These are phyloP conservation scores for Talaromyces pinophilus DNA, from an alignment of 2,329 filamentous ascomycete species.

Conservation along the genomic window DNA sequence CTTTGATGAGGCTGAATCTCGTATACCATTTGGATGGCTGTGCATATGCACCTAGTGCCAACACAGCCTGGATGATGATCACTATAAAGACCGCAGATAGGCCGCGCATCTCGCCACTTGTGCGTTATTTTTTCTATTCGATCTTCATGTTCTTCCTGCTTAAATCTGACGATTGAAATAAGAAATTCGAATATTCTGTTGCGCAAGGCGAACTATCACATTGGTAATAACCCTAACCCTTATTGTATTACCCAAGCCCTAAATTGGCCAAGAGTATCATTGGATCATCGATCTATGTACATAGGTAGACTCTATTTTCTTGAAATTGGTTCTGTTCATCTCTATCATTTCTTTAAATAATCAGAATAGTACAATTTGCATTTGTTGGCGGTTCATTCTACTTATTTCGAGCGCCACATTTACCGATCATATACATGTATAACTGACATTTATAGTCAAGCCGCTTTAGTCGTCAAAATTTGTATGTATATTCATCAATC, in stretches of 20 bases:
- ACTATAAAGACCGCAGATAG: neutral
- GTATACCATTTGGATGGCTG: neutral
- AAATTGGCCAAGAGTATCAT: neutral
- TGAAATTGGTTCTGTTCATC: neutral
- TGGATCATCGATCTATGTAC: neutral
- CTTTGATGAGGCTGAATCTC: neutral
- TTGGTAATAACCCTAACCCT: neutral
- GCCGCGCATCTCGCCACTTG: neutral
- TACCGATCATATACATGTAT: no score
- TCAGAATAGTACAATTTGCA: neutral
- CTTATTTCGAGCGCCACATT: no score
- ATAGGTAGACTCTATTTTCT: neutral
- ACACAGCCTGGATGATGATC: neutral
- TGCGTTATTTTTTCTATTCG: neutral
- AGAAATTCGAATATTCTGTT: neutral
- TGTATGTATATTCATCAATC: no score
- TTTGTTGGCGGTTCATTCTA: neutral
- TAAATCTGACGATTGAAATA: neutral
- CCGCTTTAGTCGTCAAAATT: no score
- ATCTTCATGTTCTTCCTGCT: neutral
- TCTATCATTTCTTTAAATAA: neutral
- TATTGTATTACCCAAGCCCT: neutral
- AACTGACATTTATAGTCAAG: no score
- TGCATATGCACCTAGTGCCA: constrained; percentile 4
- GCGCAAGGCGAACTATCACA: neutral